Conservation (phyloP, 2,329 filamentous ascomycete species). For the Leptoxyphium fumago region DNA sequence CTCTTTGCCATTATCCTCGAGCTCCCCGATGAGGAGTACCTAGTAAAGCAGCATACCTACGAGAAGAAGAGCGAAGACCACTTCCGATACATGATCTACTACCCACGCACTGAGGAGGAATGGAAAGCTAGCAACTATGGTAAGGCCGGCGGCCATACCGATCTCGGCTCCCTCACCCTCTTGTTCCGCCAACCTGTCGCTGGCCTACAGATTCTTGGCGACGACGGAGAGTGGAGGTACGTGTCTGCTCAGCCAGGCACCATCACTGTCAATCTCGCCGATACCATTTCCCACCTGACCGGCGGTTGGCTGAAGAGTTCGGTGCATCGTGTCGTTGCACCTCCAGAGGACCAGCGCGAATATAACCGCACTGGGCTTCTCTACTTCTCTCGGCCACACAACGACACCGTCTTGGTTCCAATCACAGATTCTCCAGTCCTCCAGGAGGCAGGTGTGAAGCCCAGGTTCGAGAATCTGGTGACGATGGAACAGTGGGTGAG, state of each 20-base stretch:
- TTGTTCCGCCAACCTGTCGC: slow-evolving; percentile 29
- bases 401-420: slow-evolving; percentile 23
- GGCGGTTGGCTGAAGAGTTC: slow-evolving; percentile 28
- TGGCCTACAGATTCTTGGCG: slow-evolving; percentile 23
- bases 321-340: no score
- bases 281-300: slow-evolving; percentile 25
- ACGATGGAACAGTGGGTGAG: slow-evolving; percentile 31
- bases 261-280: slow-evolving; percentile 28
- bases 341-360: no score
- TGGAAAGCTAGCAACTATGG: slow-evolving; percentile 14
- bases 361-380: no score
- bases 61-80: slow-evolving; percentile 45
- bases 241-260: slow-evolving; percentile 25
- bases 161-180: slow-evolving; percentile 29
- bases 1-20: slow-evolving; percentile 48
- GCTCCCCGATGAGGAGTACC: slow-evolving; percentile 42
- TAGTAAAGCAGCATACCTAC: slow-evolving; percentile 43
- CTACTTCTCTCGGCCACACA: slow-evolving; percentile 16
- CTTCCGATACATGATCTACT: slow-evolving; percentile 42
- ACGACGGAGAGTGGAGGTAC: slow-evolving; percentile 27
- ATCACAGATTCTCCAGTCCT: slow-evolving; percentile 25
- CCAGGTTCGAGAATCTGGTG: slow-evolving; percentile 10
- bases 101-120: slow-evolving; percentile 14
- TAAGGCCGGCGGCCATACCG: slow-evolving; percentile 24
- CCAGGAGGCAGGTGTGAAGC: slow-evolving; percentile 18